Evolutionary conservation across 2,329 filamentous ascomycete genomes (phyloP), one percentile per base, ranked within the genome.

Genomic region (Penicillium brevicompactum): DNA sequence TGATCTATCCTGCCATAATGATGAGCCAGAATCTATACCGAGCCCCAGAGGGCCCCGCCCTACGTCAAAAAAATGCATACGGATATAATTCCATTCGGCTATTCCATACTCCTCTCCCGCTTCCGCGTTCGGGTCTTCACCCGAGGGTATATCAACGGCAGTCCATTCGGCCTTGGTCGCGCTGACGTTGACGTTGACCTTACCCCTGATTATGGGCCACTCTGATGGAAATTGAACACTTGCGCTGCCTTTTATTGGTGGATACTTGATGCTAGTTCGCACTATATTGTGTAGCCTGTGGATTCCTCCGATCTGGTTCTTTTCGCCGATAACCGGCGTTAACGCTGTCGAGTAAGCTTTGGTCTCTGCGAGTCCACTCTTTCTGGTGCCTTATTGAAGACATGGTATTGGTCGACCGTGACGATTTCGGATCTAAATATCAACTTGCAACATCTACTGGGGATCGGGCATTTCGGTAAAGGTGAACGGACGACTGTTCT

Each of bases 321-420:
- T 57, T 58, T 44, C 58, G 61, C 61, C 61, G 63, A 64, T 53
- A 51, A 65, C 63, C 63, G 63, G 63, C 55, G 44, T 42, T 63
- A 42, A 46, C 18, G 24, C 22, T 45, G 18, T 49, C 30, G 49
- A 13, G 24, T 46, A 45, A 46, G 30, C 51, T 42, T 44, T 22
- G 6, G 6, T 27, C 43, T 31, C 16, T 31, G 18, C 18, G 46
- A 9, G 9, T 16, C 4, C 38, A 13, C 38, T 3, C 34, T 30
- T 4, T 4, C 46, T 45, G 9, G 46, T 44, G 40, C 30, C 22
- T 5, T 14, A 11, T 30, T 21, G 21, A 3, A 5, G 10, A 1
- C 2, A 18, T 32, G 16, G 46, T 16, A 49, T 40, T 53, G 46
- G 46, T 45, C 24, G 5, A 32, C 37, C 45, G 14, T 40, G 46